phyloP scores from a whole-genome alignment of 2,329 filamentous ascomycete genomes.

The Monilinia laxa region DNA sequence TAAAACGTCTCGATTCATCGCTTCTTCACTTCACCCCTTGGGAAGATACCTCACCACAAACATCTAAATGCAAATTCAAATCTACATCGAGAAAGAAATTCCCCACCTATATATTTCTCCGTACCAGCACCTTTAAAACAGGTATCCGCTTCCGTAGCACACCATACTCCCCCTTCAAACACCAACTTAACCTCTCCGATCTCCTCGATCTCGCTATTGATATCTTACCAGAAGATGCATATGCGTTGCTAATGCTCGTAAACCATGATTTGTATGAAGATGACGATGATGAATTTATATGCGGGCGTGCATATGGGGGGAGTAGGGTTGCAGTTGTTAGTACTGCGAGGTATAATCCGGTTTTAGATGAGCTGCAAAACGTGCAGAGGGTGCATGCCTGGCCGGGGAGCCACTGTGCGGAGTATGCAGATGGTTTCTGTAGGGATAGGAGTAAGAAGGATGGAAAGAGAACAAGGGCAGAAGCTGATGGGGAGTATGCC shows the following conservation, averaged over 20 bases:
- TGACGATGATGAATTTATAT: constrained; percentile 63
- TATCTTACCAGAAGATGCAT: constrained; percentile 34
- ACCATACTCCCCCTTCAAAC: constrained; percentile 27
- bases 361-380: constrained; percentile 44
- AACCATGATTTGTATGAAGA: constrained; percentile 39
- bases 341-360: constrained; percentile 60
- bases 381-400: constrained; percentile 53
- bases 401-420: constrained; percentile 61
- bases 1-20: constrained; percentile 30
- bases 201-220: constrained; percentile 35
- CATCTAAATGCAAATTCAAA: constrained; percentile 4
- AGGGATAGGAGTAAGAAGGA: not conserved
- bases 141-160: constrained; percentile 33
- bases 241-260: constrained; percentile 35
- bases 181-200: constrained; percentile 37
- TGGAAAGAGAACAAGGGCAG: not conserved
- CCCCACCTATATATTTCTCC: constrained; percentile 14
- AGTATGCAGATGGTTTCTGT: constrained; percentile 46
- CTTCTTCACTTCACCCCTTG: constrained; percentile 28
- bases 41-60: constrained; percentile 13
- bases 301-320: constrained; percentile 64
- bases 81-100: not conserved
- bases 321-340: constrained; percentile 62
- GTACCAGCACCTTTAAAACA: constrained; percentile 19
- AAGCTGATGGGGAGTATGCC: not conserved